Base-by-base conservation (phyloP, 768 basidiomycete genomes). In the Cystofilobasidium capitatum region DNA sequence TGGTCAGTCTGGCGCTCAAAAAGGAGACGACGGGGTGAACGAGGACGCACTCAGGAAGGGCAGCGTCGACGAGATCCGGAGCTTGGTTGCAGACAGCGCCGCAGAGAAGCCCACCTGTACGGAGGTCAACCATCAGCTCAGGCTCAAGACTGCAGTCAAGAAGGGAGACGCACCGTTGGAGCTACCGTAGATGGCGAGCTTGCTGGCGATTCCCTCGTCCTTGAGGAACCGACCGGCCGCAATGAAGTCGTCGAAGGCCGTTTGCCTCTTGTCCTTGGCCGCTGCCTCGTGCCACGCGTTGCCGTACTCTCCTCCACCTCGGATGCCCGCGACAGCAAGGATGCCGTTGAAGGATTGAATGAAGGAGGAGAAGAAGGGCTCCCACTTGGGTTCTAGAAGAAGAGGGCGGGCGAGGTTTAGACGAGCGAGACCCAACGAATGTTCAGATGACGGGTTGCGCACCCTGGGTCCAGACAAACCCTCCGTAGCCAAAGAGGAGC, bases 301-400 rank as follows among this genome's bases (percentile, higher is more conserved):
- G 13, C 67, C 67, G 26, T 69, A 69, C 55, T 69, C 67, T 2
- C 45, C 51, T 7, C 67, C 67, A 40, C 67, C 67, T 55, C 67
- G 24, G 29, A 69, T 69, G 20, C 51, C 42, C 13, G 67, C 67
- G 16, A 69, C 67, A 29, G 67, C 67, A 13, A 69, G 14, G 37
- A 69, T 55, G 5, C 67, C 67, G 2, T 39, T 12, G 12, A 58
- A 58, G 1, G 33, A 10, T 12, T 49, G 37, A 6, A 69, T 36
- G 22, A 57, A 69, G 35, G 24, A 26, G 1, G 62, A 39, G 26
- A 69, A 69, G 24, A 69, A 42, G 0, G 67, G 55, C 14, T 58
- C 45, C 60, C 60, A 69, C 35, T 39, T 45, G 2, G 67, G 67
- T 10, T 62, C 60, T 62, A 31, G 9, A 3, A 16, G 4, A 7